Evolutionary conservation across 352 stramenopile genomes (phyloP), one percentile per base, ranked within the genome.

Genomic region (Saprolegnia parasitica): DNA sequence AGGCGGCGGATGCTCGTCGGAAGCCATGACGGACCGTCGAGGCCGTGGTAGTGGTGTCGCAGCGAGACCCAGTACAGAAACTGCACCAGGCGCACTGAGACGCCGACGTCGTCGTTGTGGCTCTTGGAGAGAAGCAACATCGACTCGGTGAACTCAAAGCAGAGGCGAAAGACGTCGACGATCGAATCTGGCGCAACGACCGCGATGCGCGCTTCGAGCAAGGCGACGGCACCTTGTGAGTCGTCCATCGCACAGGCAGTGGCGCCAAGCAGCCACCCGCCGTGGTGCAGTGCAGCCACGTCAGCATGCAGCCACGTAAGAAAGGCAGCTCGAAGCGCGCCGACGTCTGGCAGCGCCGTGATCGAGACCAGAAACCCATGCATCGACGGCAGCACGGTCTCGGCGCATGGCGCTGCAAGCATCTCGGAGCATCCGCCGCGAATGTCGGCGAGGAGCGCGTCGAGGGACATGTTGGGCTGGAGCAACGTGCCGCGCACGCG

Each of bases 31-130:
- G 35, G 11, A 24, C 35, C n/a, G 3, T 40, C 35, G 8, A 60
- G 35, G 35, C 52, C 52, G 20, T 60, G 52, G 35, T 42, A 60
- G 35, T 60, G 52, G 35, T 60, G 35, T 9, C 52, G 52, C 35
- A 60, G 35, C 20, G 52, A 60, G 13, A 60, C 52, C 52, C 52
- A 60, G 52, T 60, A 60, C 13, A 60, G 35, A 24, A 60, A 60
- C 35, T 60, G 52, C 35, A 60, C 52, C 3, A 24, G 3, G 3
- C 13, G 13, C 52, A 60, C 52, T 11, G 52, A 24, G 24, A 60
- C 35, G 9, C 11, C 20, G 20, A 13, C 47, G 24, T 6, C 24
- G n/a, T 5, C 29, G 47, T 55, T 5, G 5, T 23, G 2, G n/a
- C 24, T 55, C 5, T 55, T 2, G 11, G 52, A 16, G 11, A 60